Percentiles rank a stretch among this genome's conserved stretches.
Conservation (phyloP, 805 yeast species). For the Torulaspora indica region DNA sequence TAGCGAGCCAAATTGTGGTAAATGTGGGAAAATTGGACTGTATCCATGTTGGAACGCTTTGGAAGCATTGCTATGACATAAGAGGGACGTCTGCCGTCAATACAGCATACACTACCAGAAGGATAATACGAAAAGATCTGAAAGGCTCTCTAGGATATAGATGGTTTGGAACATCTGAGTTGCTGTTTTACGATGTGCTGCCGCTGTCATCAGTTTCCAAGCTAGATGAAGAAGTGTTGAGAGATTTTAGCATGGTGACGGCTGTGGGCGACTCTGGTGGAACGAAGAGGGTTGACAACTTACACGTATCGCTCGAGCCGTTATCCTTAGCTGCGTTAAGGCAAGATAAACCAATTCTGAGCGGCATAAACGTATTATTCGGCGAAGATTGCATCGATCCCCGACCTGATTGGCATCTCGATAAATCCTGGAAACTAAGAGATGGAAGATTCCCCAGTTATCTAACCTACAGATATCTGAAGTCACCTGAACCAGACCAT, state of each 20-base stretch:
- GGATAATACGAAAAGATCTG: constrained; percentile 22
- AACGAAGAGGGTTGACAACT: constrained; percentile 3
- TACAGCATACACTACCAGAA: constrained; percentile 5
- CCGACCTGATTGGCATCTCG: constrained; percentile 43
- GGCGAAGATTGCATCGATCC: constrained; percentile 75
- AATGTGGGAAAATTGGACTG: constrained; percentile 22
- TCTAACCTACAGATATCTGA: constrained; percentile 10
- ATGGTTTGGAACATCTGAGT: constrained; percentile 27
- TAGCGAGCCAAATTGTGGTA: constrained; percentile 11
- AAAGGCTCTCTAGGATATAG: constrained; percentile 17
- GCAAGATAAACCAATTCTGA: constrained; percentile 36
- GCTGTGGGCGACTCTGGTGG: constrained; percentile 5
- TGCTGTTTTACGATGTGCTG: constrained; percentile 21
- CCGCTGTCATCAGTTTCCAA: constrained; percentile 2
- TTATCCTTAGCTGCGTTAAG: not conserved
- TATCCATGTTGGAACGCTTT: constrained; percentile 18
- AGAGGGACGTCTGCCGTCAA: constrained; percentile 2
- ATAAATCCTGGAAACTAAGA: constrained; percentile 19
- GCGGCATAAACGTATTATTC: constrained; percentile 64
- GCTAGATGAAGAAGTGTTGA: constrained; percentile 2
- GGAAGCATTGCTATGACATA: constrained; percentile 12
- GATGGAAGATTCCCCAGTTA: constrained; percentile 15
- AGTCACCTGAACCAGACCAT: constrained; percentile 4
- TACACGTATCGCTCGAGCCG: constrained; percentile 4
- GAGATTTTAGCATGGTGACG: not conserved